Evolutionary conservation across 2,329 filamentous ascomycete species (phyloP).

Genomic region (Colletotrichum magnum): DNA sequence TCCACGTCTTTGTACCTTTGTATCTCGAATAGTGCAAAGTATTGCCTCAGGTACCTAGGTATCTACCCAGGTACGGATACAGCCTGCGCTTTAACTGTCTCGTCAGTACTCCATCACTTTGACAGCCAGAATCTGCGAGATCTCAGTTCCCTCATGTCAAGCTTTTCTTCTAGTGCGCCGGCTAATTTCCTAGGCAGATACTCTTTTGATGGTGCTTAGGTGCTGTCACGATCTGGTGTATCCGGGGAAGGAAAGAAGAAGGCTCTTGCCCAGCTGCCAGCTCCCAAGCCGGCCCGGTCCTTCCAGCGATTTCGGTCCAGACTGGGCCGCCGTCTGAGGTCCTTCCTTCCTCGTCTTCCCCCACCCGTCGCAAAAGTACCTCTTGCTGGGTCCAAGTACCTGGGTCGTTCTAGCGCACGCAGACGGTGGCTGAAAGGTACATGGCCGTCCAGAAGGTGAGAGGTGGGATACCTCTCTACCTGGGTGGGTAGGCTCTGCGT

Average conservation of each 20-base stretch:
- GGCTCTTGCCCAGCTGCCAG: slow-evolving; percentile 4
- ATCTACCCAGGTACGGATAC: too few relatives aligned
- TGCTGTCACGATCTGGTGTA: too few relatives aligned
- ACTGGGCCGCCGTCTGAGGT: neutral
- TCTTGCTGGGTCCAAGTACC: neutral
- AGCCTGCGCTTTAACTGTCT: too few relatives aligned
- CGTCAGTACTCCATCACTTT: too few relatives aligned
- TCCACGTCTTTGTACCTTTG: too few relatives aligned
- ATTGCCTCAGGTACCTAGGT: too few relatives aligned
- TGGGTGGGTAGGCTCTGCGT: neutral
- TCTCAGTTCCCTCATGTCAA: too few relatives aligned
- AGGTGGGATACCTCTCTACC: neutral
- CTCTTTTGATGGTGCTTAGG: too few relatives aligned
- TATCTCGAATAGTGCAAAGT: too few relatives aligned
- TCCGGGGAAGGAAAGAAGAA: neutral
- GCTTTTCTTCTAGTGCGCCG: too few relatives aligned
- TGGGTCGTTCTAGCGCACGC: neutral
- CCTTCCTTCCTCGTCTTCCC: neutral
- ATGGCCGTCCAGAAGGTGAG: neutral
- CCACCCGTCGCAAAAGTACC: slow-evolving; percentile 1
- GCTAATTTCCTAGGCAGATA: too few relatives aligned
- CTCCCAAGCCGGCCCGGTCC: slow-evolving; percentile 27
- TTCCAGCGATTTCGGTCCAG: slow-evolving; percentile 35
- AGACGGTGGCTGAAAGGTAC: neutral
- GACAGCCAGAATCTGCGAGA: too few relatives aligned